A percentile compares a stretch with the other conserved stretches of the same genome.
Evolutionary conservation across 2,329 filamentous ascomycete species (phyloP).

Genomic region (Ophiostoma sp.): DNA sequence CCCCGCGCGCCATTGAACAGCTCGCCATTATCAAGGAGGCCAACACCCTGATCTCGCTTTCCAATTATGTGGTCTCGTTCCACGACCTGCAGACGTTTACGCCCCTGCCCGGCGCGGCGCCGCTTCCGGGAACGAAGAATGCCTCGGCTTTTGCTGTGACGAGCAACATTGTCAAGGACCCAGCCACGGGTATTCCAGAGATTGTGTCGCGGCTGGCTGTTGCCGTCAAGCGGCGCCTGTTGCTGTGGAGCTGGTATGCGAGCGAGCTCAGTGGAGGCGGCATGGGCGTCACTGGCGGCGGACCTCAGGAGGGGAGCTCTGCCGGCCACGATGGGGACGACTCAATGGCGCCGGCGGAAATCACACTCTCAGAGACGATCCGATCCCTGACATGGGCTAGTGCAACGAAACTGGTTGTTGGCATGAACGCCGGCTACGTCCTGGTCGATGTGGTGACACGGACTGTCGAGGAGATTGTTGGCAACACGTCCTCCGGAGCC

Average conservation of each 20-base stretch:
- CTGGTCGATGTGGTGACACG: conserved; percentile 80
- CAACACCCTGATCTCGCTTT: conserved; percentile 84
- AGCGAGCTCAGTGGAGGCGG: conserved; percentile 67
- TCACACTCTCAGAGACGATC: conserved; percentile 78
- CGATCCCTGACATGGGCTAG: conserved; percentile 90
- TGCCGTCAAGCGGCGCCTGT: conserved; percentile 83
- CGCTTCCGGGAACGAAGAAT: conserved; percentile 78
- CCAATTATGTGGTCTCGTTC: conserved; percentile 84
- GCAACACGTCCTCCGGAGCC: conserved; percentile 50
- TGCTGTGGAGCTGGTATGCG: conserved; percentile 95
- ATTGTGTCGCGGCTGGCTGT: conserved; percentile 92
- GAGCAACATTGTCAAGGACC: conserved; percentile 91
- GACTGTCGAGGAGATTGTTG: conserved; percentile 73
- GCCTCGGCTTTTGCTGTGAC: conserved; percentile 90
- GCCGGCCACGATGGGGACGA: neutral
- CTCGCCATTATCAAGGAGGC: conserved; percentile 95
- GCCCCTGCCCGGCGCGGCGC: conserved; percentile 64
- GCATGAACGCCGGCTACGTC: conserved; percentile 88
- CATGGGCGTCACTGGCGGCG: neutral
- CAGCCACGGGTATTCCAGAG: conserved; percentile 81
- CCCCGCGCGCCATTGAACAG: conserved; percentile 84
- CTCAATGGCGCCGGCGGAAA: conserved; percentile 66
- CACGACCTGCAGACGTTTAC: conserved; percentile 86
- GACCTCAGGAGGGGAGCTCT: neutral
- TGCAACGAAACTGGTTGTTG: conserved; percentile 81